These are phyloP conservation scores for Tagetes erecta DNA, from an alignment of 129 eudicot species.

Conservation along the genomic window DNA sequence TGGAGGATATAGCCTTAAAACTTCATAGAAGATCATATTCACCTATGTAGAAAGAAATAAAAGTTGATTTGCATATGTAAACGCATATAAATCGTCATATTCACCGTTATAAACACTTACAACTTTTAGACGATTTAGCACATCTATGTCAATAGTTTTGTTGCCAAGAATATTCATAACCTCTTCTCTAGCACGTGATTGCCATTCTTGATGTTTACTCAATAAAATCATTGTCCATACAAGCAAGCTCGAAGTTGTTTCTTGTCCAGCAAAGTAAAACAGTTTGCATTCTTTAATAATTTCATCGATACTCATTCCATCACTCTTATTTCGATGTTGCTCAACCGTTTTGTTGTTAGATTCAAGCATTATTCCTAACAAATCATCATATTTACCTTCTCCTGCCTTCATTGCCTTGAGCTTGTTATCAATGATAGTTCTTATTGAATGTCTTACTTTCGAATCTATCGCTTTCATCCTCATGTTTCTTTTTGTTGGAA, in stretches of 20 bases:
- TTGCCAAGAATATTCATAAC: constrained; percentile 31
- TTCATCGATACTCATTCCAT: constrained; percentile 34
- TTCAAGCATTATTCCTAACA: constrained; percentile 38
- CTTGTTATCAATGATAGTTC: constrained; percentile 28
- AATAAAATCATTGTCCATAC: constrained; percentile 44
- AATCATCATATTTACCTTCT: constrained; percentile 29
- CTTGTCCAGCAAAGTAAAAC: constrained; percentile 48
- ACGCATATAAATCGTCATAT: neutral
- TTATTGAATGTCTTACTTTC: constrained; percentile 19
- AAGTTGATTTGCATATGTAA: neutral
- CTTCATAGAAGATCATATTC: constrained; percentile 44
- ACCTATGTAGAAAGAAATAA: constrained; percentile 25
- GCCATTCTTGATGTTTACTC: constrained; percentile 39
- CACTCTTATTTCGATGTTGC: constrained; percentile 28
- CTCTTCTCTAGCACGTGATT: constrained; percentile 43
- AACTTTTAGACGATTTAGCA: constrained; percentile 30
- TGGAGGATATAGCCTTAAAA: constrained; percentile 46
- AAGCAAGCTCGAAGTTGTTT: constrained; percentile 40
- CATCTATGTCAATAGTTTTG: constrained; percentile 19
- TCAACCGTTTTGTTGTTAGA: constrained; percentile 31
- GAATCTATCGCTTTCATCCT: constrained; percentile 41
- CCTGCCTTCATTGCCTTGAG: constrained; percentile 29
- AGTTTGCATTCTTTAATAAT: constrained; percentile 44
- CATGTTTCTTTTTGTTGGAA: constrained; percentile 46
- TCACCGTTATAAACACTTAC: constrained; percentile 24